Evolutionary conservation across 805 yeast genomes (phyloP).

Genomic region (Middelhovenomyces tepae): DNA sequence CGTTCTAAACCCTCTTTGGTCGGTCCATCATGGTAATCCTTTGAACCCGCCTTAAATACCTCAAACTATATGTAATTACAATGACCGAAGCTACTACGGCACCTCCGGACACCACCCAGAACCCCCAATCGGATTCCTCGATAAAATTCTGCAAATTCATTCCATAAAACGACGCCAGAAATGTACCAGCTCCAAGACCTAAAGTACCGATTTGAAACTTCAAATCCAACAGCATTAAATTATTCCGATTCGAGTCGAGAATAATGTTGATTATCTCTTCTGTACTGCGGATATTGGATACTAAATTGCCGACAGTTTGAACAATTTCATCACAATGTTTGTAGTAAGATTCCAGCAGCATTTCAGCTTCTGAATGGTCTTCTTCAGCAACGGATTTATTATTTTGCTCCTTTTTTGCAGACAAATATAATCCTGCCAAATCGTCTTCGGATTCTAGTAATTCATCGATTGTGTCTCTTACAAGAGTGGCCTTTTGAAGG

Average conservation of each 20-base stretch:
- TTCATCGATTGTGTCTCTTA: constrained; percentile 79
- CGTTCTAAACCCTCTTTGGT: not conserved
- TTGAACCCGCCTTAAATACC: constrained; percentile 55
- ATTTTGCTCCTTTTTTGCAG: constrained; percentile 53
- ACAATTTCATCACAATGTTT: constrained; percentile 90
- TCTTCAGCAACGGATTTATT: constrained; percentile 34
- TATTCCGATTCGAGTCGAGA: constrained; percentile 87
- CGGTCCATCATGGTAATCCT: constrained; percentile 50
- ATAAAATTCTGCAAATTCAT: constrained; percentile 92
- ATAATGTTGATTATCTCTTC: constrained; percentile 93
- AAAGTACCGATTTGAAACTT: constrained; percentile 76
- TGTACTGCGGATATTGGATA: constrained; percentile 80
- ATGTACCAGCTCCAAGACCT: constrained; percentile 72
- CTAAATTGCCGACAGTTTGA: constrained; percentile 70
- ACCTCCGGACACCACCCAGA: constrained; percentile 21
- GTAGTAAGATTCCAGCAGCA: constrained; percentile 83
- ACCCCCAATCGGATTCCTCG: constrained; percentile 51
- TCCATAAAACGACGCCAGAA: constrained; percentile 82
- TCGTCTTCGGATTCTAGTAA: constrained; percentile 82
- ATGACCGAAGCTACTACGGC: constrained; percentile 37
- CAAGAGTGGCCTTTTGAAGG: constrained; percentile 71
- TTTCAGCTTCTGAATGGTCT: constrained; percentile 75
- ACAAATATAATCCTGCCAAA: constrained; percentile 68
- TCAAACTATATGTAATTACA: constrained; percentile 47
- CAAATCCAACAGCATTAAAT: constrained; percentile 79